Evolutionary conservation across 345 rosid genomes (phyloP).

Genomic region (Eucalyptus sideroxylon): DNA sequence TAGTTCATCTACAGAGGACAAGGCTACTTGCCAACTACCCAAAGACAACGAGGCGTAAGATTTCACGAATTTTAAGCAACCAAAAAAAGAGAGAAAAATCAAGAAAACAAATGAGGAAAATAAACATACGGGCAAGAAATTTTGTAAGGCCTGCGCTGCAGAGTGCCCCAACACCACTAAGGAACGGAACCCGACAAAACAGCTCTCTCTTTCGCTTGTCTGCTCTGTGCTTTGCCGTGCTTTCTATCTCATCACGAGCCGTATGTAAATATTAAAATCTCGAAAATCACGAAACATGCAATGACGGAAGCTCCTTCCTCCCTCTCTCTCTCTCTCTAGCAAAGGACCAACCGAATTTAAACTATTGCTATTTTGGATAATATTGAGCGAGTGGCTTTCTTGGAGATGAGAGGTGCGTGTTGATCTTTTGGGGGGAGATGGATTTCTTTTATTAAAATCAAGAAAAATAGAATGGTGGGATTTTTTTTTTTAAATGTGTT

Average conservation of each 20-base stretch:
- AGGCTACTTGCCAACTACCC: slow-evolving; percentile 13
- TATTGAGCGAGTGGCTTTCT: background rate
- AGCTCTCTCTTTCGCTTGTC: background rate
- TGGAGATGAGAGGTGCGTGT: background rate
- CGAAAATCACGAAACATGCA: background rate
- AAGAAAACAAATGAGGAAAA: background rate
- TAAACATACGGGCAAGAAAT: background rate
- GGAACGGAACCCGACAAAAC: background rate
- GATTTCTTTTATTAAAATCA: background rate
- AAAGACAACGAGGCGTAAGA: slow-evolving; percentile 6
- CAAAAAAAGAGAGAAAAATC: background rate
- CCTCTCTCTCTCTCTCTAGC: background rate
- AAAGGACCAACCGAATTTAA: background rate
- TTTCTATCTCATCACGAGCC: background rate
- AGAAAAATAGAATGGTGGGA: background rate
- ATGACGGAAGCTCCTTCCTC: background rate
- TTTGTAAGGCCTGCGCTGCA: background rate
- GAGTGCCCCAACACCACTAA: background rate
- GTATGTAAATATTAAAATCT: background rate
- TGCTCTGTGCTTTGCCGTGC: background rate
- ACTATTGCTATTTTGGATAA: background rate
- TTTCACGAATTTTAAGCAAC: background rate
- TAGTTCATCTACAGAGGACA: background rate
- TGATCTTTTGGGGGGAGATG: background rate
- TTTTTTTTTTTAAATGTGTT: background rate